A percentile compares a stretch with the other conserved stretches of the same genome.
Conservation (phyloP, 257 asterid species). For the Osmanthus fragrans region DNA sequence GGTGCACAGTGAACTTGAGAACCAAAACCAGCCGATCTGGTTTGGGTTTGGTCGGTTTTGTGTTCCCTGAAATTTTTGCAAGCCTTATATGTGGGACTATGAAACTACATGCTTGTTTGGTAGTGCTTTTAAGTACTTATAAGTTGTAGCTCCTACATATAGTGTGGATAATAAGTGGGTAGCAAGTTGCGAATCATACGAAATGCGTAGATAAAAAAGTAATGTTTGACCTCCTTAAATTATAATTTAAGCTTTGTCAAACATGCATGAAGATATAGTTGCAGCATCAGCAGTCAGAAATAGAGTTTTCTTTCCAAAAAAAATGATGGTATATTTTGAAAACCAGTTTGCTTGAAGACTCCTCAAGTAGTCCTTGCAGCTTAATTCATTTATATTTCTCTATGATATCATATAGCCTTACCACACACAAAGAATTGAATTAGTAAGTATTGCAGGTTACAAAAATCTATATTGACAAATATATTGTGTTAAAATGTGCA, state of each 20-base stretch:
- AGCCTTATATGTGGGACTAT: not conserved
- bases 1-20: not conserved
- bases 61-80: not conserved
- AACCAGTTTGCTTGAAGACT: slow-evolving; percentile 8
- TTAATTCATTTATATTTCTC: not conserved
- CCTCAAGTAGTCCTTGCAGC: not conserved
- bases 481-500: not conserved
- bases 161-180: too few relatives aligned
- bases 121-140: too few relatives aligned
- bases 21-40: not conserved
- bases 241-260: too few relatives aligned
- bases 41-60: not conserved
- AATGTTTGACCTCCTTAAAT: too few relatives aligned
- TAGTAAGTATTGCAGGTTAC: not conserved
- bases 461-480: not conserved
- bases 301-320: not conserved
- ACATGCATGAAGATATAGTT: not conserved
- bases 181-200: too few relatives aligned
- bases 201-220: too few relatives aligned
- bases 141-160: too few relatives aligned
- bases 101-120: not conserved
- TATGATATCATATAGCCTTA: not conserved
- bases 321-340: slow-evolving; percentile 3
- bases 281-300: not conserved
- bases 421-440: not conserved